A percentile compares a stretch with the other conserved stretches of the same genome.
These are phyloP conservation scores for Metarhizium guizhouense DNA, from an alignment of 2,329 filamentous ascomycete genomes.

Conservation along the genomic window DNA sequence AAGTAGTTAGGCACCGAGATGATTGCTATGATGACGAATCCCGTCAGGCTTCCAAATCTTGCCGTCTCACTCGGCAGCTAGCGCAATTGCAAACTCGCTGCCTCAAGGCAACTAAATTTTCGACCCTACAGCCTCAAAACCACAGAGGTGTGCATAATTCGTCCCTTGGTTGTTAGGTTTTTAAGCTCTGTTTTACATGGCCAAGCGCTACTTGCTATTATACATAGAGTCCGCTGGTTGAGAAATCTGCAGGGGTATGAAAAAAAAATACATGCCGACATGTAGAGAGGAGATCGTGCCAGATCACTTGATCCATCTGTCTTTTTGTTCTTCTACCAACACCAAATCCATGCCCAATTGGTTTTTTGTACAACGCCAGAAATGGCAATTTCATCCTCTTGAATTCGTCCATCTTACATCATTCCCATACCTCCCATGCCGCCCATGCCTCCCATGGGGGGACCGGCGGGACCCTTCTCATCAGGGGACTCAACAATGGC, in stretches of 20 bases:
- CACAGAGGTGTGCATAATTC: not conserved
- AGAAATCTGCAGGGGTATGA: conserved; percentile 18
- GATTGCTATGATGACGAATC: not conserved
- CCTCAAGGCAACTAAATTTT: not conserved
- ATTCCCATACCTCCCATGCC: conserved; percentile 52
- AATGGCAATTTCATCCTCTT: conserved; percentile 9
- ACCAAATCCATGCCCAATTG: conserved; percentile 37
- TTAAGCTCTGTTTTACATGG: conserved; percentile 18
- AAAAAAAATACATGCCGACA: conserved; percentile 13
- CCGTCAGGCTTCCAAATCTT: not conserved
- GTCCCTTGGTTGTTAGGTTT: conserved; percentile 2
- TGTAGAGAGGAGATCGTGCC: conserved; percentile 25
- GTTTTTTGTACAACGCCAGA: conserved; percentile 19
- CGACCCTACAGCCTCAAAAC: not conserved
- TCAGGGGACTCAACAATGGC: conserved; percentile 94
- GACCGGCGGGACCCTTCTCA: conserved; percentile 66
- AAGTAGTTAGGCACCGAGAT: no score
- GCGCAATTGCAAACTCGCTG: not conserved
- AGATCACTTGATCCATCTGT: conserved; percentile 20
- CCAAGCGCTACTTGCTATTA: conserved; percentile 19
- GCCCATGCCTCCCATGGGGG: conserved; percentile 58
- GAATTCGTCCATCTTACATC: conserved; percentile 39
- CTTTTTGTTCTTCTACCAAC: conserved; percentile 21
- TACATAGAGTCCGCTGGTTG: conserved; percentile 22
- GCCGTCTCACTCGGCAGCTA: not conserved